Evolutionary conservation across 108 stramenopile genomes (phyloP).

Genomic region (Discostella stelligeroides): DNA sequence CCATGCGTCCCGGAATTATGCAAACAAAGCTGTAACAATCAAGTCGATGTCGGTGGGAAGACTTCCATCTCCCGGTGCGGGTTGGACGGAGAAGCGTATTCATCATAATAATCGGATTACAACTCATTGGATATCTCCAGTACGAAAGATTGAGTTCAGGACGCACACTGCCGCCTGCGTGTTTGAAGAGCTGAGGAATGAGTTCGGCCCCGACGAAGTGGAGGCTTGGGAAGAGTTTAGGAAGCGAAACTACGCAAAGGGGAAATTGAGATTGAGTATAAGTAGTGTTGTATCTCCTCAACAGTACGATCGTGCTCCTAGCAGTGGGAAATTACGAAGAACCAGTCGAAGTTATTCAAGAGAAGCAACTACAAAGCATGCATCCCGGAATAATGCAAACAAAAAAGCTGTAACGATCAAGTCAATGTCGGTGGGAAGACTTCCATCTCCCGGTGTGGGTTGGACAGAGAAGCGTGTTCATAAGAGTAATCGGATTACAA

Average conservation of each 20-base stretch:
- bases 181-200: background rate
- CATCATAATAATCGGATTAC: background rate
- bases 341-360: background rate
- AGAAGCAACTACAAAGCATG: background rate
- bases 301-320: too few relatives aligned
- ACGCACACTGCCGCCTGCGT: background rate
- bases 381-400: background rate
- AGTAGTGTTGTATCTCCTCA: too few relatives aligned
- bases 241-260: too few relatives aligned
- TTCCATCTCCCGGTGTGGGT: too few relatives aligned
- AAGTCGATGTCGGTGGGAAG: too few relatives aligned
- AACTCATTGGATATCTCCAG: too few relatives aligned
- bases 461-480: background rate
- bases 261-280: too few relatives aligned
- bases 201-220: background rate
- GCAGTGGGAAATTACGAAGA: background rate
- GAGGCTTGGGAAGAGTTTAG: too few relatives aligned
- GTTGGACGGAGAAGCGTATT: background rate
- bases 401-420: too few relatives aligned
- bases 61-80: too few relatives aligned
- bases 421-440: too few relatives aligned
- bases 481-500: background rate
- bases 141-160: too few relatives aligned
- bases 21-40: background rate
- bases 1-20: background rate